Evolutionary conservation across 495 filamentous ascomycete genomes (phyloP), one percentile per base, ranked within the genome.

Genomic region (Trypethelium eluteriae): DNA sequence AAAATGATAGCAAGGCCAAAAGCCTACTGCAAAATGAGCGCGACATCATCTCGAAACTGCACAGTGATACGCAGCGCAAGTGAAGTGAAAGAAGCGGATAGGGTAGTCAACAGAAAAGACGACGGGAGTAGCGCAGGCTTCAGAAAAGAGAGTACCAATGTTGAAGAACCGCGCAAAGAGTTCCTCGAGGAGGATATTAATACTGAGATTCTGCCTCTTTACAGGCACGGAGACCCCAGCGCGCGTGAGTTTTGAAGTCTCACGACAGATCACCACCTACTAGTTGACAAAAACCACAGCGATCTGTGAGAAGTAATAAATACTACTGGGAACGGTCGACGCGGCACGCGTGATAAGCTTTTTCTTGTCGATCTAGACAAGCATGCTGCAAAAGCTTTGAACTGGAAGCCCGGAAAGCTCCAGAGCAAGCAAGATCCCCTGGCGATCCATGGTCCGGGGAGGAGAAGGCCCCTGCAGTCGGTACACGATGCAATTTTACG

Each of bases 281-380:
- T 35, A 35, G 5, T 36, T 4, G 7, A 59, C 53, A 36, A 11
- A 18, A 11, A 34, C 11, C 6, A 9, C 5, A 36, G 5, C 7
- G 32, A 59, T 9, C 34, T 35, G 32, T 4, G 18, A 59, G 32
- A 35, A 7, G 10, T 36, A 59, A 35, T 35, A 59, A 36, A n/a
- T 25, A 25, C 25, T 25, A 59, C 53, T 36, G 7, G 32, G 32
- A 3, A 11, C 2, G 32, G 53, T 36, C 32, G 53, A 59, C 53
- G 32, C 32, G 53, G 53, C 34, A 59, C 53, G 53, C 53, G 53
- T 59, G 53, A 59, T 59, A 59, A 59, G 53, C 53, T 59, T 59
- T 36, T 6, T 44, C 41, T 44, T 7, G 7, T 44, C 7, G 41
- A 44, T 44, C 14, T 7, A 7, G 6, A 14, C 41, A 44, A 14